Evolutionary conservation across 352 stramenopile genomes (phyloP), one percentile per base, ranked within the genome.

Genomic region (Pythium oligandrum): DNA sequence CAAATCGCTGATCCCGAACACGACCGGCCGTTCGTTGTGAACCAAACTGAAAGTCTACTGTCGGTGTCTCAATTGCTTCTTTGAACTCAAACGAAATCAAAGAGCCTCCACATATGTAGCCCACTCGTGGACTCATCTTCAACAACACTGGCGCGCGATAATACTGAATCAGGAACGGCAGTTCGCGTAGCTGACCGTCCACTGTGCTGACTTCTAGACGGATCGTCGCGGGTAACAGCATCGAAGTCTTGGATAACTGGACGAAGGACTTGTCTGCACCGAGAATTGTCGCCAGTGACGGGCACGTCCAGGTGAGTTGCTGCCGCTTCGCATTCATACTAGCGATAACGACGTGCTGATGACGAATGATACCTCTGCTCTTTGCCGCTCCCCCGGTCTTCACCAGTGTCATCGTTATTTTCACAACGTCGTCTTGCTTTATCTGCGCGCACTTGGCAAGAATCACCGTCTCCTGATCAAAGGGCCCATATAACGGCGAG

Each of bases 41-140:
- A 3, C 75, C 77, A 49, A 90, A 90, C 4, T 77, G 71, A 39
- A 90, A 83, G 44, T 86, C 67, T 2, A 90, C 70, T 0, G 65
- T 88, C 4, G 72, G 59, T 2, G 75, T 85, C 36, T 75, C 73
- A 36, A 90, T 84, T 0, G 50, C 31, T 49, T 83, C 73, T 1
- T 60, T 55, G 49, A 88, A 90, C 47, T 88, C 70, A 35, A 90
- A 90, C 17, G 71, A 83, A 7, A 90, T 57, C 11, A 88, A 40
- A 1, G 76, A 83, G 4, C 77, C 77, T 31, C 73, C 79, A 48
- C 75, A 86, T 3, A 85, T 72, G 49, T 88, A 90, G 2, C 77
- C 79, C 0, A 81, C 59, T 0, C 56, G 59, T 2, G 79, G 79
- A 38, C 51, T 80, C 71, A 88, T 87, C 0, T 51, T 44, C 40